These are phyloP conservation scores for Mycosarcoma mackinlayi DNA, from an alignment of 1,284 basidiomycete genomes.

Conservation along the genomic window DNA sequence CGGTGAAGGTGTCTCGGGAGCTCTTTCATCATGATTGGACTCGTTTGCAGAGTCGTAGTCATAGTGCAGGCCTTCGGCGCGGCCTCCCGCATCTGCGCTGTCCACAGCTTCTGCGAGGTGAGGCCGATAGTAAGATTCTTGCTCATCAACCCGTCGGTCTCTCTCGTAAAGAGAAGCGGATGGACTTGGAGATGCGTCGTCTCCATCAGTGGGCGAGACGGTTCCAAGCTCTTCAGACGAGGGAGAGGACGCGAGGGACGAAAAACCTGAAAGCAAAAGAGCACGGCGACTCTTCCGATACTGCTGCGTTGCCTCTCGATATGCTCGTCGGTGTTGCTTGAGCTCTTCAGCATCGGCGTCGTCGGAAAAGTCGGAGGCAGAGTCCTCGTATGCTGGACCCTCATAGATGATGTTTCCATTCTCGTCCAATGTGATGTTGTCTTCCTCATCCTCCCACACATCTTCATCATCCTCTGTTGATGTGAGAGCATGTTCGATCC, in stretches of 20 bases:
- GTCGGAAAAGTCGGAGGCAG: slow-evolving; percentile 35
- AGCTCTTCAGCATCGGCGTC: slow-evolving; percentile 23
- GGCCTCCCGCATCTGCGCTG: slow-evolving; percentile 18
- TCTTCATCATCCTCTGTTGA: slow-evolving; percentile 42
- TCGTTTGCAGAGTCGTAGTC: slow-evolving; percentile 17
- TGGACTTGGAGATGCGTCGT: slow-evolving; percentile 25
- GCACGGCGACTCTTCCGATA: slow-evolving; percentile 50
- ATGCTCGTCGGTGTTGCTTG: slow-evolving; percentile 30
- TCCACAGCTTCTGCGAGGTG: slow-evolving; percentile 31
- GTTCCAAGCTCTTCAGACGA: slow-evolving; percentile 29
- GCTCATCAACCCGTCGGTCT: background rate
- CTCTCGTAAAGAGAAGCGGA: slow-evolving; percentile 23
- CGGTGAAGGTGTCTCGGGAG: background rate
- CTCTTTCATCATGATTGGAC: background rate
- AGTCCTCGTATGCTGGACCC: slow-evolving; percentile 28
- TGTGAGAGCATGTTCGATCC: slow-evolving; percentile 1
- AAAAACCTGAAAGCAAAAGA: slow-evolving; percentile 42
- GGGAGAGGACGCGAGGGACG: slow-evolving; percentile 37
- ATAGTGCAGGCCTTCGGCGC: slow-evolving; percentile 18
- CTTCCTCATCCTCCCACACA: slow-evolving; percentile 48
- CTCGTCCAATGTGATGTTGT: slow-evolving; percentile 25
- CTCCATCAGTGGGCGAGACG: slow-evolving; percentile 12
- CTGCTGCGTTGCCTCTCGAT: slow-evolving; percentile 44
- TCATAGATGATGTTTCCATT: slow-evolving; percentile 36
- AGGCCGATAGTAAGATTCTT: slow-evolving; percentile 33